A percentile compares a stretch with the other conserved stretches of the same genome.
Evolutionary conservation across 306 rosid genomes (phyloP).

Genomic region (Alnus rubra): DNA sequence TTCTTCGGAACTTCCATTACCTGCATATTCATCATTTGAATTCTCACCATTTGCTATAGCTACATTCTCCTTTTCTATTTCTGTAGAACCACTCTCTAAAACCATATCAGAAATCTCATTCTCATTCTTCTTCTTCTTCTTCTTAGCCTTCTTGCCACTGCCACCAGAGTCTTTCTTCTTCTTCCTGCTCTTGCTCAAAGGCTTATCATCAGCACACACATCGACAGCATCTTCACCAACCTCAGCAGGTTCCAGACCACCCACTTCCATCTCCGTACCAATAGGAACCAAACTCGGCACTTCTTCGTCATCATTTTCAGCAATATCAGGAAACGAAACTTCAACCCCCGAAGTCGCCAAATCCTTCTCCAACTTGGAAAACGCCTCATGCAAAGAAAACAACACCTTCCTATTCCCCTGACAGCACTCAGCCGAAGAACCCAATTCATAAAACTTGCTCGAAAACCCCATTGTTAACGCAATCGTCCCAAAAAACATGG

Average conservation of each 20-base stretch:
- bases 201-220: constrained; percentile 26
- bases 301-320: constrained; percentile 48
- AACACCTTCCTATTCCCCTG: constrained; percentile 86
- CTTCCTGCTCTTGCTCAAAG: constrained; percentile 56
- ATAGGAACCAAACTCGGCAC: constrained; percentile 61
- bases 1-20: constrained; percentile 23
- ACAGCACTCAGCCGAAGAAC: constrained; percentile 66
- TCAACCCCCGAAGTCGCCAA: constrained; percentile 53
- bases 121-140: constrained; percentile 40
- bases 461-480: constrained; percentile 60
- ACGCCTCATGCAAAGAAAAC: constrained; percentile 66
- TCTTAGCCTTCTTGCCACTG: constrained; percentile 32
- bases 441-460: constrained; percentile 62
- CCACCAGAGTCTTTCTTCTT: constrained; percentile 20
- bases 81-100: constrained; percentile 15
- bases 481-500: constrained; percentile 47
- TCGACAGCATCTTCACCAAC: constrained; percentile 29
- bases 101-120: constrained; percentile 28
- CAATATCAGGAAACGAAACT: constrained; percentile 45
- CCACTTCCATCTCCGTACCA: constrained; percentile 36
- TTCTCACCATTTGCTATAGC: constrained; percentile 40
- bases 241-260: constrained; percentile 21
- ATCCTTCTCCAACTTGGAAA: constrained; percentile 77
- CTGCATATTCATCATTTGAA: constrained; percentile 23
- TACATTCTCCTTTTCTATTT: constrained; percentile 25